These are phyloP conservation scores for Pisolithus thermaeus DNA, from an alignment of 1,284 basidiomycete species.

Conservation along the genomic window DNA sequence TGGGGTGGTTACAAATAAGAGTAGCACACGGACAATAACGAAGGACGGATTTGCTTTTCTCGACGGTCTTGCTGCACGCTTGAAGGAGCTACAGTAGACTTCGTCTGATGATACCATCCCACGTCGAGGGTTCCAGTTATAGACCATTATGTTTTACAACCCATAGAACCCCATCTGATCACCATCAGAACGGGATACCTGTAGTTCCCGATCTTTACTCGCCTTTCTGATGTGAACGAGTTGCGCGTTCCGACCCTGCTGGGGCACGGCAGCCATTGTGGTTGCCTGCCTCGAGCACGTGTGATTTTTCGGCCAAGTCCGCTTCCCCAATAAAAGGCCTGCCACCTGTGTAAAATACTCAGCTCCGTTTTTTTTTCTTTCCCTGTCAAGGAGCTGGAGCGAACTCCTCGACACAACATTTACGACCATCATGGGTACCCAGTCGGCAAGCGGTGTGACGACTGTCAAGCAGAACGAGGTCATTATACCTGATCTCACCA, in stretches of 20 bases:
- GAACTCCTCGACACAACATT: conserved; percentile 2
- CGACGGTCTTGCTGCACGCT: conserved; percentile 48
- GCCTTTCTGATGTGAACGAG: conserved; percentile 2
- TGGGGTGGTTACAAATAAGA: conserved; percentile 57
- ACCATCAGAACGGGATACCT: too few relatives aligned
- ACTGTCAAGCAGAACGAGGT: conserved; percentile 57
- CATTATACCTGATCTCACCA: conserved; percentile 73
- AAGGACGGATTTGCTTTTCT: conserved; percentile 73
- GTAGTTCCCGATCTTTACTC: too few relatives aligned
- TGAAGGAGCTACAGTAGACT: conserved; percentile 29
- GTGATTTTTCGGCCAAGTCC: conserved; percentile 9
- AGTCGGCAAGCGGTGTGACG: conserved; percentile 16
- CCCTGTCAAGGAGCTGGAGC: neutral
- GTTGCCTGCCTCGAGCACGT: conserved; percentile 14
- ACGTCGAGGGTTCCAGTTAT: too few relatives aligned
- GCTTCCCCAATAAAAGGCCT: conserved; percentile 26
- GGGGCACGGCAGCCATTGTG: too few relatives aligned
- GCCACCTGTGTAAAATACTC: conserved; percentile 18
- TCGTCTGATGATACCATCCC: too few relatives aligned
- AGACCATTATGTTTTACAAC: too few relatives aligned
- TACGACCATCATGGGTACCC: conserved; percentile 19
- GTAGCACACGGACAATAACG: conserved; percentile 59
- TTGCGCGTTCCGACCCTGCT: neutral
- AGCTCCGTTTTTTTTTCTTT: conserved; percentile 1
- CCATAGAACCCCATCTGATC: too few relatives aligned